Evolutionary conservation across 768 basidiomycete genomes (phyloP).

Genomic region (Amylocystis lapponica): DNA sequence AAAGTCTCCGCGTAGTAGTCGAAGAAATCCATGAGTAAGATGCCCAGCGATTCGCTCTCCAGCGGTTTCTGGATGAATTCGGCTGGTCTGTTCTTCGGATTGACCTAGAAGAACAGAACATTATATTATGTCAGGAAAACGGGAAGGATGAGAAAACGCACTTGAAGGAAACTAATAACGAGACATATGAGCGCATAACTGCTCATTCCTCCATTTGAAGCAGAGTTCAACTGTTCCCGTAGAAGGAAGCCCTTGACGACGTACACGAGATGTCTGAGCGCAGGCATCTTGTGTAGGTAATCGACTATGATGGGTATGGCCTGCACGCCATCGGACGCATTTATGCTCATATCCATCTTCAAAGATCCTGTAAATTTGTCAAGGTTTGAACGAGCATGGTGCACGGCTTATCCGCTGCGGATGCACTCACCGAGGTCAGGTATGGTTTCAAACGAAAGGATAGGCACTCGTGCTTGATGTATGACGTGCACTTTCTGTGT

Average conservation of each 20-base stretch:
- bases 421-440: conserved; percentile 31
- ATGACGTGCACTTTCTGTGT: conserved; percentile 41
- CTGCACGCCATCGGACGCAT: conserved; percentile 50
- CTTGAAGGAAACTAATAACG: conserved; percentile 66
- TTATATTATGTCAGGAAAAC: background rate
- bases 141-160: conserved; percentile 23
- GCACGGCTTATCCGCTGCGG: background rate
- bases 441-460: conserved; percentile 51
- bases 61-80: conserved; percentile 41
- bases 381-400: background rate
- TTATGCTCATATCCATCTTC: conserved; percentile 62
- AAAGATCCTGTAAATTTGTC: conserved; percentile 38
- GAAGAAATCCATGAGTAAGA: conserved; percentile 58
- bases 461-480: conserved; percentile 51
- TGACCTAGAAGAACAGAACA: conserved; percentile 35
- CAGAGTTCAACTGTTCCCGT: conserved; percentile 55
- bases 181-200: conserved; percentile 63
- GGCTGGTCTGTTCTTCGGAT: conserved; percentile 49
- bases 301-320: conserved; percentile 47
- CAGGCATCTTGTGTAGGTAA: conserved; percentile 51
- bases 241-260: conserved; percentile 58
- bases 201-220: conserved; percentile 55
- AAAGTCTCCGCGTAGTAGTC: conserved; percentile 53
- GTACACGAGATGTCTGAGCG: conserved; percentile 52
- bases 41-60: conserved; percentile 47